Evolutionary conservation across 768 basidiomycete genomes (phyloP).

Genomic region (Rhizopogon rudus): DNA sequence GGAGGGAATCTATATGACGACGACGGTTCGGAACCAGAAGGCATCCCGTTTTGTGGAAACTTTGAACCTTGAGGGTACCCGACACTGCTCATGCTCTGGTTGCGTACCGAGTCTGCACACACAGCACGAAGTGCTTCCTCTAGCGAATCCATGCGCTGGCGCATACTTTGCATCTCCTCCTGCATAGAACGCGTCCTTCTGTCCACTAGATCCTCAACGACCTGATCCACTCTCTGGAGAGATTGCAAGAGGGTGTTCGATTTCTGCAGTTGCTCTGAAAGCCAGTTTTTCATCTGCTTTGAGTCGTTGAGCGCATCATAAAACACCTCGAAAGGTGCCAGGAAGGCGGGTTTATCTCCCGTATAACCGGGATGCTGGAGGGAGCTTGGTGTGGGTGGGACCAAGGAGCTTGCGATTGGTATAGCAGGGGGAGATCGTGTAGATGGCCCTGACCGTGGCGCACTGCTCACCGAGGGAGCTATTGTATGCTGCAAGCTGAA

Average conservation of each 20-base stretch:
- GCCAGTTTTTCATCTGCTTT: slow-evolving; percentile 72
- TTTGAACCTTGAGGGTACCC: slow-evolving; percentile 18
- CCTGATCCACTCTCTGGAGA: slow-evolving; percentile 53
- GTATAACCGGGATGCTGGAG: slow-evolving; percentile 57
- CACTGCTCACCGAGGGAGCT: slow-evolving; percentile 16
- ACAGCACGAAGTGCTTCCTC: slow-evolving; percentile 40
- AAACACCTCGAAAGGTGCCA: slow-evolving; percentile 79
- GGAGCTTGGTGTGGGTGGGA: slow-evolving; percentile 66
- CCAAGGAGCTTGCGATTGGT: slow-evolving; percentile 60
- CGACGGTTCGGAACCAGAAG: slow-evolving; percentile 23
- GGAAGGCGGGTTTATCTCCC: slow-evolving; percentile 69
- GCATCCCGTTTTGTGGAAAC: slow-evolving; percentile 34
- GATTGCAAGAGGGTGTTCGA: slow-evolving; percentile 50
- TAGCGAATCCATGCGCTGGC: slow-evolving; percentile 63
- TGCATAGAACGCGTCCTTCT: slow-evolving; percentile 52
- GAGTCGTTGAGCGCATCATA: slow-evolving; percentile 83
- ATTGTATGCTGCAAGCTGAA: slow-evolving; percentile 39
- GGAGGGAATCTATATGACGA: slow-evolving; percentile 47
- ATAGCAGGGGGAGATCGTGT: slow-evolving; percentile 55
- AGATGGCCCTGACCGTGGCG: slow-evolving; percentile 26
- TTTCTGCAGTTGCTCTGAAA: slow-evolving; percentile 66
- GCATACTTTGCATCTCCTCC: slow-evolving; percentile 56
- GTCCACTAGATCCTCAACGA: slow-evolving; percentile 59
- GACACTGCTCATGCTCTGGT: slow-evolving; percentile 10
- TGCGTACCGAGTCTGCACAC: slow-evolving; percentile 18